Conservation (phyloP, 371 early-diverging fungal species). For the Actinomucor elegans region DNA sequence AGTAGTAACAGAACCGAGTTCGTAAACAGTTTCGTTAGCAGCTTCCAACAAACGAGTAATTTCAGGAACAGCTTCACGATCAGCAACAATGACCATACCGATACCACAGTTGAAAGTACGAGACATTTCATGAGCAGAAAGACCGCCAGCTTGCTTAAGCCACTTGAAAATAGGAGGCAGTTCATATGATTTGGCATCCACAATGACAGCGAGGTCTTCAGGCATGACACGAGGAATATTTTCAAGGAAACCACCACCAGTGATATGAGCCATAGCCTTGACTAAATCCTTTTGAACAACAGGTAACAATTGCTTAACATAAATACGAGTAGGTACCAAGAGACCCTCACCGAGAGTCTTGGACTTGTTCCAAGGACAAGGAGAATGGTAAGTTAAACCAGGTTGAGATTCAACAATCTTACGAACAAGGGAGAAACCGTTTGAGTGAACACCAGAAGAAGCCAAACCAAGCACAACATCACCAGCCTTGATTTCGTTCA, state of each 20-base stretch:
- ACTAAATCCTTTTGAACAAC: constrained; percentile 73
- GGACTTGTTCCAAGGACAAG: constrained; percentile 82
- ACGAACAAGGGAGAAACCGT: constrained; percentile 96
- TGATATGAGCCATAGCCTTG: constrained; percentile 97
- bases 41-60: constrained; percentile 62
- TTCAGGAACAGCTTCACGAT: constrained; percentile 56
- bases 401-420: constrained; percentile 76
- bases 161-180: constrained; percentile 93
- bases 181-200: constrained; percentile 82
- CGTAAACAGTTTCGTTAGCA: constrained; percentile 63
- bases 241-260: constrained; percentile 96
- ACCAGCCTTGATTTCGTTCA: constrained; percentile 72
- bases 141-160: constrained; percentile 85
- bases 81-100: constrained; percentile 94
- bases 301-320: constrained; percentile 89
- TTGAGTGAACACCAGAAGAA: constrained; percentile 95
- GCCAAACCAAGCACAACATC: constrained; percentile 90
- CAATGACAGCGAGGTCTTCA: constrained; percentile 65
- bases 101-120: constrained; percentile 98
- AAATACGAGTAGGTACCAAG: constrained; percentile 92
- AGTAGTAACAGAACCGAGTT: constrained; percentile 63
- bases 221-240: constrained; percentile 97
- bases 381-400: constrained; percentile 71
- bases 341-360: constrained; percentile 80
- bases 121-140: constrained; percentile 86